phyloP scores from a whole-genome alignment of 495 filamentous ascomycete species.

The Aspergillus leporis region DNA sequence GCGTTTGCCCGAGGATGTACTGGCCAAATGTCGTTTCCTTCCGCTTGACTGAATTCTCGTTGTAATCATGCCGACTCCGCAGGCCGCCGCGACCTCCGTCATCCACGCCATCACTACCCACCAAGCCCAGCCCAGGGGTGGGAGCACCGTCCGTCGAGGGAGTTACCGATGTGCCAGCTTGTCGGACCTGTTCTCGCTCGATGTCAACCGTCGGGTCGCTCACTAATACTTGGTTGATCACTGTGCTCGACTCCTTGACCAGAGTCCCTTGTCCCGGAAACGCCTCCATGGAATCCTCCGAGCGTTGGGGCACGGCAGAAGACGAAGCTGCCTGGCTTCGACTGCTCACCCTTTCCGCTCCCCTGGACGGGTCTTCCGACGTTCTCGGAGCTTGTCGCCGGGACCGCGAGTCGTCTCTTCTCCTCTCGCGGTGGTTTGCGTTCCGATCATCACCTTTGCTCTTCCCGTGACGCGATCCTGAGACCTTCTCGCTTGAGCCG shows the following conservation, averaged over 20 bases:
- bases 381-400: conserved; percentile 32
- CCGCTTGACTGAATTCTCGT: conserved; percentile 44
- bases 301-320: conserved; percentile 15
- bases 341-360: conserved; percentile 18
- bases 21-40: conserved; percentile 93
- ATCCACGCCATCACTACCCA: conserved; percentile 55
- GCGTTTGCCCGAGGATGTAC: conserved; percentile 93
- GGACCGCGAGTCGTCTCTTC: conserved; percentile 28
- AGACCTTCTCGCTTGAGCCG: conserved; percentile 37
- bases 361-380: conserved; percentile 29
- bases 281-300: conserved; percentile 29
- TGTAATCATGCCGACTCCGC: conserved; percentile 79
- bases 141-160: conserved; percentile 50
- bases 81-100: conserved; percentile 61
- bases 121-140: conserved; percentile 55
- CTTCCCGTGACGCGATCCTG: conserved; percentile 37
- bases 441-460: conserved; percentile 35
- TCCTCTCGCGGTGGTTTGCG: conserved; percentile 36
- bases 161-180: conserved; percentile 60
- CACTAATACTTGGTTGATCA: conserved; percentile 76
- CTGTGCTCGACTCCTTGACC: conserved; percentile 45
- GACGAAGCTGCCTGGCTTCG: conserved; percentile 12
- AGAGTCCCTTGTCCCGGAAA: conserved; percentile 27
- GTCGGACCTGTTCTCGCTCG: conserved; percentile 72
- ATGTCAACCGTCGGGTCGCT: conserved; percentile 79